Base-by-base conservation (phyloP, 1,284 basidiomycete species). In the Exobasidium cylindrosporum region DNA sequence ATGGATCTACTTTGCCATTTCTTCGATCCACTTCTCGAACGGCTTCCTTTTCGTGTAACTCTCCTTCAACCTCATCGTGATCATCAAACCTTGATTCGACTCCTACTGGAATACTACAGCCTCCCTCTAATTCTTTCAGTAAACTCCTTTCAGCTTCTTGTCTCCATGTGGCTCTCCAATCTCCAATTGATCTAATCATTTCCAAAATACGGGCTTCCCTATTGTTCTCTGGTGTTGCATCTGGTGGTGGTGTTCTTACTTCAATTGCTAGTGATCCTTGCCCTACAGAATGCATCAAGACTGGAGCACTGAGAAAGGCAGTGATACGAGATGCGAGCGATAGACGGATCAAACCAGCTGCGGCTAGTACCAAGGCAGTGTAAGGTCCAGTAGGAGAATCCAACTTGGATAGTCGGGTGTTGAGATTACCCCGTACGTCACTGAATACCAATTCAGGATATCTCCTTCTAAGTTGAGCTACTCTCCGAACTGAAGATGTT, bases 51-150 rank as follows among this genome's bases (percentile, higher is more conserved):
- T 78, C 77, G 56, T 68, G 68, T n/a, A 72, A 60, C 57, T 58
- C 53, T 3, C 69, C 72, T 44, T 79, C 77, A 26, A 74, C 59
- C 45, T 64, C 63, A 6, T 65, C 67, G 58, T 79, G 73, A 55
- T 78, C 76, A 10, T 70, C 68, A 47, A 78, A 76, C 68, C 54
- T 68, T 60, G 87, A 88, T 62, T 85, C 83, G 31, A 92, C 88
- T 17, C 95, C 94, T n/a, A 97, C 93, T 0, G 95, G 96, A 1
- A 98, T 92, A 63, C 90, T 94, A 81, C 96, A 98, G 29, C 94
- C 96, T 11, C 96, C 96, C 80, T 98, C 95, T 57, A 98, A 84
- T 40, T 90, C 88, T 40, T 88, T 84, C 66, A 98, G 83, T 79
- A 91, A 88, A 1, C 89, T 89, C 11, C 95, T 86, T 81, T 99